Evolutionary conservation across 495 filamentous ascomycete species (phyloP).

Genomic region (Hypoxylon crocopeplum): DNA sequence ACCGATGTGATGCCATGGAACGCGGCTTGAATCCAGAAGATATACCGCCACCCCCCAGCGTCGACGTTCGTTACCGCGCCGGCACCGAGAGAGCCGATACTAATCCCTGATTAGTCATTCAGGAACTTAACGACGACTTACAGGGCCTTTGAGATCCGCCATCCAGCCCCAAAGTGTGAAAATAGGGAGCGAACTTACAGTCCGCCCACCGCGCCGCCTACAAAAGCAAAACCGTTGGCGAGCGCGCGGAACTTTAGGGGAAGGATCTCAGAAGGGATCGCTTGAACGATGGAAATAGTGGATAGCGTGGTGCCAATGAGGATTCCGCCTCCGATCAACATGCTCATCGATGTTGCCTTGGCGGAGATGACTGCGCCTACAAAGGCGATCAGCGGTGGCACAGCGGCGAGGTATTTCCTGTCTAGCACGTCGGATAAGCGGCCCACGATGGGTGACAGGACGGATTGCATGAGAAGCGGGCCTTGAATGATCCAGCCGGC

Average conservation of each 20-base stretch:
- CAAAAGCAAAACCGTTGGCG: slow-evolving; percentile 57
- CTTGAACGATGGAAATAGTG: slow-evolving; percentile 60
- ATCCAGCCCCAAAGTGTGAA: not conserved
- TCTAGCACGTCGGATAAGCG: slow-evolving; percentile 63
- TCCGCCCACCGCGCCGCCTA: slow-evolving; percentile 57
- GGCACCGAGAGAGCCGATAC: slow-evolving; percentile 54
- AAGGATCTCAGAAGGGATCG: slow-evolving; percentile 61
- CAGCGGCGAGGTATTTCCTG: slow-evolving; percentile 56
- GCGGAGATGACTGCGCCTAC: slow-evolving; percentile 60
- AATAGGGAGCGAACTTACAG: slow-evolving; percentile 43
- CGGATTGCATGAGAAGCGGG: slow-evolving; percentile 60
- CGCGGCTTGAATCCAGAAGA: slow-evolving; percentile 66
- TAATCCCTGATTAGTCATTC: too few species aligned
- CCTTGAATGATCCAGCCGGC: slow-evolving; percentile 64
- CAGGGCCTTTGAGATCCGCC: not conserved
- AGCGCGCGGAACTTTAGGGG: slow-evolving; percentile 61
- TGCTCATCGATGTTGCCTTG: slow-evolving; percentile 59
- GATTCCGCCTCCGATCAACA: slow-evolving; percentile 63
- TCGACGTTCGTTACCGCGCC: slow-evolving; percentile 58
- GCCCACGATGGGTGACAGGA: slow-evolving; percentile 60
- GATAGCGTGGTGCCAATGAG: slow-evolving; percentile 60
- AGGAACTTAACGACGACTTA: not conserved
- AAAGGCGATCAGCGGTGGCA: slow-evolving; percentile 60
- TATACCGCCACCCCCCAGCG: slow-evolving; percentile 58
- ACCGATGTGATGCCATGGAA: slow-evolving; percentile 55